phyloP scores from a whole-genome alignment of 305 asterid genomes.

The Fraxinus xanthoxyloides region DNA sequence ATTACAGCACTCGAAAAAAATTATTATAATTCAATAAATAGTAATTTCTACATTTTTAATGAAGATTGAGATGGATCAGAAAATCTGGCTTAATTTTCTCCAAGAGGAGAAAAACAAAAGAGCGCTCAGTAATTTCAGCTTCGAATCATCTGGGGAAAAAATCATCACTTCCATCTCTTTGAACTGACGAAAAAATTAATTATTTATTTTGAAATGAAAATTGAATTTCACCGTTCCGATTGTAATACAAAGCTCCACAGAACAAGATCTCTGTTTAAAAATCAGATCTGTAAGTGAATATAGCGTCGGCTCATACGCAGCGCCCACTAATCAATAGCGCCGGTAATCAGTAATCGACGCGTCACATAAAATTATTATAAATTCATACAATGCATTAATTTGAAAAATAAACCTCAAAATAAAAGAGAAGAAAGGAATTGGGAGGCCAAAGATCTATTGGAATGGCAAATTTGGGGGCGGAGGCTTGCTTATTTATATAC shows the following conservation, averaged over 20 bases:
- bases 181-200: too few relatives aligned
- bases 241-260: constrained; percentile 3
- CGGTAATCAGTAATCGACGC: constrained; percentile 58
- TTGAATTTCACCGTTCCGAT: constrained; percentile 33
- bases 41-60: neutral
- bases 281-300: constrained; percentile 20
- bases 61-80: constrained; percentile 52
- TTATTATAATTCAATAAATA: too few relatives aligned
- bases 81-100: constrained; percentile 57
- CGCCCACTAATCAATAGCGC: constrained; percentile 26
- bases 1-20: too few relatives aligned
- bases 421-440: neutral
- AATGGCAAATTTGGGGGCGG: neutral
- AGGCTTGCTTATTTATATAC: constrained; percentile 10
- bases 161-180: constrained; percentile 55
- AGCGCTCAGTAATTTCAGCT: constrained; percentile 73
- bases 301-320: constrained; percentile 51
- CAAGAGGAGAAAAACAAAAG: constrained; percentile 28
- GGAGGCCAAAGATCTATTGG: neutral
- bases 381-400: neutral
- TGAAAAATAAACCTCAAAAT: neutral
- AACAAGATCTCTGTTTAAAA: constrained; percentile 5
- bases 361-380: neutral
- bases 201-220: neutral
- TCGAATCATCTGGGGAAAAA: constrained; percentile 90